Evolutionary conservation across 1,284 basidiomycete genomes (phyloP), one percentile per base, ranked within the genome.

Genomic region (Pyrrhoderma lamaoense): DNA sequence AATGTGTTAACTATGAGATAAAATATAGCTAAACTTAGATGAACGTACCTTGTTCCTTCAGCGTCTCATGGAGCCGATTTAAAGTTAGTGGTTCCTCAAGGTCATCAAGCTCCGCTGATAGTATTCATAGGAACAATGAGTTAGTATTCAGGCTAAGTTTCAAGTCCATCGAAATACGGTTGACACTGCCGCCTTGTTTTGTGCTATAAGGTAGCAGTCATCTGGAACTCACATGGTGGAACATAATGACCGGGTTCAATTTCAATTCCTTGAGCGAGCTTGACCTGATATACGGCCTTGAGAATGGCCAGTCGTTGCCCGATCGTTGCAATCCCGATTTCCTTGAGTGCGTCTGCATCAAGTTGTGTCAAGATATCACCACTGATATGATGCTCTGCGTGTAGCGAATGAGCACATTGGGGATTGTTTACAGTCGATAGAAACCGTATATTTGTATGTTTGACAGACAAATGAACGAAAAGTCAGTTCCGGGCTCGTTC

Each of bases 241-340:
- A 92, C 77, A 69, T 93, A 97, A 60, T 92, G 80, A 57, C 90
- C 89, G 37, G 86, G 74, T 52, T 89, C 89, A 57, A 96, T 80
- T 42, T 89, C 83, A 47, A 97, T 74, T 58, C 84, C 82, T 61
- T 93, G 79, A 1, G 81, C 80, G 47, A 92, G 70, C 67, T 97
- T 97, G 59, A 90, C 72, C 55, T 84, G 80, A 70, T 94, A 96
- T 53, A 96, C 82, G 45, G 87, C 83, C 66, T 92, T 92, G 61
- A 97, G 79, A 56, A 97, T 90, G 31, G 86, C 75, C 19, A 97
- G 70, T 44, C 93, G 75, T 68, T 95, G 92, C 7, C 93, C 93
- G 57, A 96, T 79, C 35, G 85, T 89, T 18, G 78, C 64, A 43
- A 97, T 79, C 4, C 93, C 93, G 53, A 96, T 72, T 50, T 89